phyloP scores from a whole-genome alignment of 352 stramenopile species.

The Pythium scleroteichum region DNA sequence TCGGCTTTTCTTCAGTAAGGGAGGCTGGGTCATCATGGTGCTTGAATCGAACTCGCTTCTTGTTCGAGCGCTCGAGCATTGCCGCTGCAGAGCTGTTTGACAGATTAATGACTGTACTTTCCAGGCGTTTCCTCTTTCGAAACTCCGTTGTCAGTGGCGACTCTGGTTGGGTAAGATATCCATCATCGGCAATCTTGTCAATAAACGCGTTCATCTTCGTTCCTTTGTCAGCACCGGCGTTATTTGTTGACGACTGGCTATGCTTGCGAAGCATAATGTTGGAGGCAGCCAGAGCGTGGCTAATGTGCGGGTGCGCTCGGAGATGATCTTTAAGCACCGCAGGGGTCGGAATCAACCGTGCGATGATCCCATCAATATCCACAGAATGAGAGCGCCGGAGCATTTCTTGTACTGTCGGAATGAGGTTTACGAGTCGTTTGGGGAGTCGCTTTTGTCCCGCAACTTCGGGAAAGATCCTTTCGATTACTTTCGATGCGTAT shows the following conservation, averaged over 20 bases:
- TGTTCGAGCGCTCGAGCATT: background rate
- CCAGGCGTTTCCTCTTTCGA: conserved; percentile 49
- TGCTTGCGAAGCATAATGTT: background rate
- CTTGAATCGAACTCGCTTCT: conserved; percentile 8
- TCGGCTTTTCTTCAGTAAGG: background rate
- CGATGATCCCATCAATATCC: conserved; percentile 35
- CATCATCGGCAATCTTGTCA: conserved; percentile 31
- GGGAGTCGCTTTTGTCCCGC: conserved; percentile 43
- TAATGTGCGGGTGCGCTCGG: conserved; percentile 26
- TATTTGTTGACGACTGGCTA: no score
- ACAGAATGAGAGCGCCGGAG: conserved; percentile 39
- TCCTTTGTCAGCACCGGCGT: no score
- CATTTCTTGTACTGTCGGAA: conserved; percentile 58
- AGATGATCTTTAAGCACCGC: conserved; percentile 49
- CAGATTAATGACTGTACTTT: conserved; percentile 49
- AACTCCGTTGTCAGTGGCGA: conserved; percentile 17
- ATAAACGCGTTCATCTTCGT: background rate
- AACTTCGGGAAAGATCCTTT: conserved; percentile 42
- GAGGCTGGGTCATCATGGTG: background rate
- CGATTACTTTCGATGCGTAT: conserved; percentile 42
- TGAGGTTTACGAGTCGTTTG: conserved; percentile 58
- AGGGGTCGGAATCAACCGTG: conserved; percentile 37
- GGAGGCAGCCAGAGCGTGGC: no score
- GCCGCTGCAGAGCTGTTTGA: conserved; percentile 33
- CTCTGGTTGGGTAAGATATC: conserved; percentile 54